phyloP scores from a whole-genome alignment of 805 yeast genomes.

The Metschnikowia aberdeeniae region DNA sequence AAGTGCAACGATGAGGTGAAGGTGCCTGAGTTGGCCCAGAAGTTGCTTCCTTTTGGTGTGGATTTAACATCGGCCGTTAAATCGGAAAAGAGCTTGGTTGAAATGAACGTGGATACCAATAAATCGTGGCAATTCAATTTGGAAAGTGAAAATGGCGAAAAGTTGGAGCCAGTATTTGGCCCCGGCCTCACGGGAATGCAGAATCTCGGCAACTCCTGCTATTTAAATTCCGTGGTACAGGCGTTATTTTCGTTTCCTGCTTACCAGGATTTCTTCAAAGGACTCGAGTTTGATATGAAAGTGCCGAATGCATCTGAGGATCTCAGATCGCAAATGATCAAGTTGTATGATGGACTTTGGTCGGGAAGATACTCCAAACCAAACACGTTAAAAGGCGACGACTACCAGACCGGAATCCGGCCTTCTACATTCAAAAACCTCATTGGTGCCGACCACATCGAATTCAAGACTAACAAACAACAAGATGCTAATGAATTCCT shows the following conservation, averaged over 20 bases:
- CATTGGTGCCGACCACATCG: constrained; percentile 74
- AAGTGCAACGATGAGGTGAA: constrained; percentile 83
- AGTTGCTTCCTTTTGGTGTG: constrained; percentile 61
- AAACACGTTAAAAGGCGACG: constrained; percentile 36
- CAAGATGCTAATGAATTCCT: constrained; percentile 95
- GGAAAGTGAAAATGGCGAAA: constrained; percentile 66
- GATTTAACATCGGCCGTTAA: constrained; percentile 52
- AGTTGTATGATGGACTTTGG: constrained; percentile 72
- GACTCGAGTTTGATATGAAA: constrained; percentile 26
- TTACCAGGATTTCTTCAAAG: constrained; percentile 38
- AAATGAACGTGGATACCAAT: constrained; percentile 89
- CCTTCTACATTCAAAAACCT: constrained; percentile 74
- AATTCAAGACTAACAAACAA: constrained; percentile 82
- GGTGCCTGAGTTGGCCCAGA: constrained; percentile 53
- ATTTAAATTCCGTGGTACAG: constrained; percentile 78
- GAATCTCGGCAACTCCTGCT: constrained; percentile 92
- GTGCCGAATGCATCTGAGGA: constrained; percentile 54
- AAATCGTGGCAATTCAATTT: constrained; percentile 88
- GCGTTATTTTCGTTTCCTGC: constrained; percentile 48
- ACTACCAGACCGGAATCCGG: constrained; percentile 70
- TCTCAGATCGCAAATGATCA: constrained; percentile 70
- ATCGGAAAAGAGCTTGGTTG: constrained; percentile 85
- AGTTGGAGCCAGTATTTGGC: constrained; percentile 65
- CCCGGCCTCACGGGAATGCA: constrained; percentile 76
- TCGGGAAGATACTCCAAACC: constrained; percentile 73